A percentile compares a stretch with the other conserved stretches of the same genome.
These are phyloP conservation scores for Ogataea pilisensis DNA, from an alignment of 805 yeast genomes.

Conservation along the genomic window DNA sequence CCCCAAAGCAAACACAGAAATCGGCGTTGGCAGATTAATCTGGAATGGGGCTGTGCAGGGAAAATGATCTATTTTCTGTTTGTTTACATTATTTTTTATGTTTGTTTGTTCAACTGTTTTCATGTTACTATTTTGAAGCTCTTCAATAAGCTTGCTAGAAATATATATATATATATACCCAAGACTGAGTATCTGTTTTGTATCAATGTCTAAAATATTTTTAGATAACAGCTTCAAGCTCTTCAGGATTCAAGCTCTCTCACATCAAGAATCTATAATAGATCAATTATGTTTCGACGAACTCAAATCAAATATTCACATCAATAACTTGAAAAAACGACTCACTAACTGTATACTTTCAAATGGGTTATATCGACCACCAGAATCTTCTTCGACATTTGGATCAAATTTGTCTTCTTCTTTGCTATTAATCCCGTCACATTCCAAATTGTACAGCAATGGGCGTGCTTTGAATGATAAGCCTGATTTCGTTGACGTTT, in stretches of 20 bases:
- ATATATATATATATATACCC: no score
- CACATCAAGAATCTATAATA: constrained; percentile 18
- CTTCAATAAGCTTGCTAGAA: no score
- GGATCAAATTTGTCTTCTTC: not conserved
- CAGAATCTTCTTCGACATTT: not conserved
- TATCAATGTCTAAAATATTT: constrained; percentile 31
- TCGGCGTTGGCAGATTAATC: no score
- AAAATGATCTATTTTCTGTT: no score
- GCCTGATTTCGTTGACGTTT: constrained; percentile 21
- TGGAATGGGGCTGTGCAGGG: no score
- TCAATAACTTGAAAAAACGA: constrained; percentile 15
- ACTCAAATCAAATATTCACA: constrained; percentile 13
- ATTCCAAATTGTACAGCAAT: constrained; percentile 18
- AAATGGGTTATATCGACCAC: constrained; percentile 19
- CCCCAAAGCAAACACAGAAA: no score
- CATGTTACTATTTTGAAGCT: no score
- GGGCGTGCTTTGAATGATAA: constrained; percentile 20
- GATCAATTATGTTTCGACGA: constrained; percentile 25
- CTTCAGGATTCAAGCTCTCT: constrained; percentile 11
- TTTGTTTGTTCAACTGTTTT: no score
- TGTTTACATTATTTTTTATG: no score
- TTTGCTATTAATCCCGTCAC: constrained; percentile 18
- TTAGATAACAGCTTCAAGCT: constrained; percentile 23
- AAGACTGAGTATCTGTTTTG: no score
- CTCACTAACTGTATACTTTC: constrained; percentile 20